Base-by-base conservation (phyloP, 2,329 filamentous ascomycete genomes). In the Cercospora beticola region DNA sequence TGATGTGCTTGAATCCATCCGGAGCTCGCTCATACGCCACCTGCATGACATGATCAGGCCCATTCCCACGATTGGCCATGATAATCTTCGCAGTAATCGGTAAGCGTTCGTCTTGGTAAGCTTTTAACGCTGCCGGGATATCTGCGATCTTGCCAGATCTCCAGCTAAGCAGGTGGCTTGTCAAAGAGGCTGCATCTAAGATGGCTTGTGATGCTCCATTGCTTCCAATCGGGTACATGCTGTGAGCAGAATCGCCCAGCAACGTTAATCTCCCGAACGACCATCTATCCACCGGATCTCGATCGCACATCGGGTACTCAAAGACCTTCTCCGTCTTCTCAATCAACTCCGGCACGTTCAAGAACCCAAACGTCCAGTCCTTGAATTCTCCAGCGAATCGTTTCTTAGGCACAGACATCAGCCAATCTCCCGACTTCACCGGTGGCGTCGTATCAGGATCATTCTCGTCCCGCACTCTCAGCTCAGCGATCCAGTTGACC, bases 291-390 rank as follows among this genome's bases (percentile, higher is more conserved):
- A 83, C 77, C 0, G 82, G 79, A 62, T 79, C 77, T n/a, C 81
- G 78, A 68, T 83, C 82, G 65, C 81, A 82, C 82, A 83, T 83
- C 28, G 82, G 82, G 64, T 82, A 83, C 70, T 83, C 82, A 61
- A 79, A 82, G 0, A 83, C 80, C 52, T 78, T 81, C 5, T 81
- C 78, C 4, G 82, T 83, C 49, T 74, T 76, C 30, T 78, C 76
- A 63, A 84, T 82, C 67, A 83, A 67, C 14, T 83, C 79, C 9
- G 78, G 77, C 73, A 83, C 82, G 43, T 77, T 76, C 54, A 83
- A 71, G 10, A 81, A 82, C 3, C 82, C 82, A 65, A 81, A 83
- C 12, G 74, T 78, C 81, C 82, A 83, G 1, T 73, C 75, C 54
- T 78, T 76, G 65, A 84, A 83, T 0, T 79, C 78, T 0, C 76